Evolutionary conservation across 164 flowering plant species (phyloP).

Genomic region (Umbellularia californica): DNA sequence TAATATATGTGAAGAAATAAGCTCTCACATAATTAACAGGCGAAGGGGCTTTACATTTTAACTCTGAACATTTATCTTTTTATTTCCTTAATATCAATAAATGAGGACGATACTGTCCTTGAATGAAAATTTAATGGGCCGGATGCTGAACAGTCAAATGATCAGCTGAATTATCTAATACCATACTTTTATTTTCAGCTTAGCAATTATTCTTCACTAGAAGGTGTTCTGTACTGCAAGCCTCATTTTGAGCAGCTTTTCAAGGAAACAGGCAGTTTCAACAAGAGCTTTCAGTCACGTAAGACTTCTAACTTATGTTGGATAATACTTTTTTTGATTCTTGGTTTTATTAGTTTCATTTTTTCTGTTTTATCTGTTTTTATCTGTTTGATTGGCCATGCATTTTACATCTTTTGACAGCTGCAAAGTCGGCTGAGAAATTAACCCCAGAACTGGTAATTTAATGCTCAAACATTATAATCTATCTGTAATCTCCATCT

Average conservation of each 20-base stretch:
- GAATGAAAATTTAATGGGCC: too few relatives aligned
- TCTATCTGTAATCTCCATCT: background rate
- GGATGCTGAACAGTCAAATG: too few relatives aligned
- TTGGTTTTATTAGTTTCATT: background rate
- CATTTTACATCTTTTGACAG: constrained; percentile 39
- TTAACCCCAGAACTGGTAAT: constrained; percentile 77
- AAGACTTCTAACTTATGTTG: constrained; percentile 19
- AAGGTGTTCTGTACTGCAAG: constrained; percentile 90
- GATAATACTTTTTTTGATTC: background rate
- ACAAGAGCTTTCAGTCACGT: constrained; percentile 90
- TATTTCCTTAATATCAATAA: too few relatives aligned
- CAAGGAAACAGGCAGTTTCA: constrained; percentile 89
- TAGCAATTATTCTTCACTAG: constrained; percentile 89
- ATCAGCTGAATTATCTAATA: background rate
- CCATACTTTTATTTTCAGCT: constrained; percentile 44
- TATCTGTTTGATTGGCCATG: constrained; percentile 8
- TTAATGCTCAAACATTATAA: constrained; percentile 1
- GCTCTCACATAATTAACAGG: too few relatives aligned
- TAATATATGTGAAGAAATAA: too few relatives aligned
- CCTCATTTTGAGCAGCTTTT: constrained; percentile 97
- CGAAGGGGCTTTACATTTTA: too few relatives aligned
- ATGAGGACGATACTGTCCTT: too few relatives aligned
- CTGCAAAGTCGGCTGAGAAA: constrained; percentile 84
- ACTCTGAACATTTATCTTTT: too few relatives aligned
- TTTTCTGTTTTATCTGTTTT: background rate